A percentile compares a stretch with the other conserved stretches of the same genome.
Evolutionary conservation across 352 stramenopile genomes (phyloP).

Genomic region (Globisporangium spiculum): DNA sequence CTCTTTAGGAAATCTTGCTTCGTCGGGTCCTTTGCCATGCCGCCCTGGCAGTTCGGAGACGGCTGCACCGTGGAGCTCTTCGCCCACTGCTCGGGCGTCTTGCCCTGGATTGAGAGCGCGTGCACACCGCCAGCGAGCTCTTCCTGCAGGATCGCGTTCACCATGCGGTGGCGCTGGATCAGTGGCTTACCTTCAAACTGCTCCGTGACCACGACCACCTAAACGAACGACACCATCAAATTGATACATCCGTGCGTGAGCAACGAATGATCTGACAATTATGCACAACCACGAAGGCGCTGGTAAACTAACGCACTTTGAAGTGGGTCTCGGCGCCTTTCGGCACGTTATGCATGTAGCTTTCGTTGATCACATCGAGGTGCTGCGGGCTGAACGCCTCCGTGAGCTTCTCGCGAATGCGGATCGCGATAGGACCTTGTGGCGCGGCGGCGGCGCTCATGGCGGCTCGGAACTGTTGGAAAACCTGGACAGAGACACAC

Average conservation of each 20-base stretch:
- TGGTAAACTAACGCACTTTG: slow-evolving; percentile 49
- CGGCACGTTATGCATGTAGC: slow-evolving; percentile 94
- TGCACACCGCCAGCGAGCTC: slow-evolving; percentile 89
- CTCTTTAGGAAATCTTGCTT: slow-evolving; percentile 63
- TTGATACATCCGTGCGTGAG: not conserved
- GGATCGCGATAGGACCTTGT: slow-evolving; percentile 44
- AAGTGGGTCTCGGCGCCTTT: slow-evolving; percentile 95
- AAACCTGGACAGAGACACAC: slow-evolving; percentile 1
- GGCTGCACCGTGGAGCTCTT: slow-evolving; percentile 44
- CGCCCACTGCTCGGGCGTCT: slow-evolving; percentile 92
- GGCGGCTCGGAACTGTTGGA: slow-evolving; percentile 16
- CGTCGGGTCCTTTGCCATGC: slow-evolving; percentile 66
- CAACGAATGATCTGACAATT: not conserved
- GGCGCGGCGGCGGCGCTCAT: slow-evolving; percentile 29
- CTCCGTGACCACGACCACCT: slow-evolving; percentile 90
- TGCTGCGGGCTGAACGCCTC: slow-evolving; percentile 58
- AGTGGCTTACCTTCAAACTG: slow-evolving; percentile 88
- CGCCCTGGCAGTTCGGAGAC: slow-evolving; percentile 71
- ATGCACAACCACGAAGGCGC: not conserved
- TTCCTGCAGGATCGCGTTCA: slow-evolving; percentile 87
- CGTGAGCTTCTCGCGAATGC: slow-evolving; percentile 68
- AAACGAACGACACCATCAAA: not conserved
- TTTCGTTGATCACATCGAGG: slow-evolving; percentile 93
- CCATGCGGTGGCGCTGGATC: slow-evolving; percentile 88
- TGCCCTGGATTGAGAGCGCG: slow-evolving; percentile 93